phyloP scores from a whole-genome alignment of 352 stramenopile species.

The Phytophthora citrophthora region DNA sequence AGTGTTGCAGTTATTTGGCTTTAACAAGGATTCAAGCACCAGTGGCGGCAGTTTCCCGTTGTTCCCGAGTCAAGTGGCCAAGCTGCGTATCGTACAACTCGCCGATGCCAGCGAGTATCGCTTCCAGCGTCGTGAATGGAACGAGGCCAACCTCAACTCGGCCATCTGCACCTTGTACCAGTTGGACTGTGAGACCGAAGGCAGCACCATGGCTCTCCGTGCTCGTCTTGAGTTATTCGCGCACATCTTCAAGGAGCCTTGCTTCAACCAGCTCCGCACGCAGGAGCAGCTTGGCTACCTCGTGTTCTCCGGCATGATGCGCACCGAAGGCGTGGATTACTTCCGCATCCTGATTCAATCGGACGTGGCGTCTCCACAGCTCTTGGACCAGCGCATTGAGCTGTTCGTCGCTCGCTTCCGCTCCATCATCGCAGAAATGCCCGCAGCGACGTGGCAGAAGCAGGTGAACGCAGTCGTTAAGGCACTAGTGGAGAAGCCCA shows the following conservation, averaged over 20 bases:
- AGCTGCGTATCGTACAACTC: conserved; percentile 69
- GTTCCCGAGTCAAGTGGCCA: conserved; percentile 51
- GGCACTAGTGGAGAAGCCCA: conserved; percentile 67
- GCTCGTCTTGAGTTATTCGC: conserved; percentile 79
- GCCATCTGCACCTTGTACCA: conserved; percentile 80
- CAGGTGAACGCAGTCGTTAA: conserved; percentile 72
- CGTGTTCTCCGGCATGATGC: conserved; percentile 68
- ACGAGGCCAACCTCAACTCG: conserved; percentile 79
- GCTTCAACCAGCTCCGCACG: conserved; percentile 94
- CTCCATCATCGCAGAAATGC: conserved; percentile 42
- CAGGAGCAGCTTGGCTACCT: conserved; percentile 93
- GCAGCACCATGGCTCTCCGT: conserved; percentile 46
- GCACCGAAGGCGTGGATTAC: conserved; percentile 59
- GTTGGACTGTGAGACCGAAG: conserved; percentile 55
- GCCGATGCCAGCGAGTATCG: conserved; percentile 52
- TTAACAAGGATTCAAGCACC: conserved; percentile 21
- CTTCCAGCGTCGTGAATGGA: conserved; percentile 65
- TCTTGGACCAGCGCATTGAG: conserved; percentile 79
- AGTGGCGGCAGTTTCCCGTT: conserved; percentile 44
- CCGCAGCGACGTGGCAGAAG: conserved; percentile 43
- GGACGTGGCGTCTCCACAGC: conserved; percentile 63
- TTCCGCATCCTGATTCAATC: conserved; percentile 88
- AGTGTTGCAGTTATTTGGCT: conserved; percentile 50
- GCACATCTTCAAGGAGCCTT: conserved; percentile 90
- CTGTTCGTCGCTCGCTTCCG: conserved; percentile 66